Evolutionary conservation across 1,284 basidiomycete species (phyloP).

Genomic region (Tylopilus orsonianus): DNA sequence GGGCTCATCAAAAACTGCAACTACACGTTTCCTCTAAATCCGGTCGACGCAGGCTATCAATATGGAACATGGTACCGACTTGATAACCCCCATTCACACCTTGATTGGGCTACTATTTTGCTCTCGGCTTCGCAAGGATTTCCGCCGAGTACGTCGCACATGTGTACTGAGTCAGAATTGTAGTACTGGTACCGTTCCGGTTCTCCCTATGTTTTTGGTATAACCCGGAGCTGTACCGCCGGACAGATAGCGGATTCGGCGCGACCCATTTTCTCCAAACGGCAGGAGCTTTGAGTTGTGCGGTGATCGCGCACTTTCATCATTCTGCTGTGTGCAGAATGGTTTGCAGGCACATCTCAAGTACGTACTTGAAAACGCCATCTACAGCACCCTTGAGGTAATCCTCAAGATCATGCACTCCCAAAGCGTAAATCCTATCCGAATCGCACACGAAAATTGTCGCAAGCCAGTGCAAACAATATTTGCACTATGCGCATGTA

Average conservation of each 20-base stretch:
- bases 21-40: not conserved
- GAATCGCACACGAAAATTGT: not conserved
- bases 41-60: not conserved
- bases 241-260: not conserved
- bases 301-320: not conserved
- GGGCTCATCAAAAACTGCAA: not conserved
- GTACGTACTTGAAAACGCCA: not conserved
- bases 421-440: not conserved
- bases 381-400: not conserved
- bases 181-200: not conserved
- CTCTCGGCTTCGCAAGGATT: not conserved
- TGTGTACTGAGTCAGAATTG: not conserved
- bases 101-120: not conserved
- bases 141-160: not conserved
- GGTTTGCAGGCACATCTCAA: not conserved
- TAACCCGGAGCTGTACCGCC: not conserved
- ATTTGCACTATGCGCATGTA: not conserved
- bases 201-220: not conserved
- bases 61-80: not conserved
- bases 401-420: not conserved
- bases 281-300: not conserved
- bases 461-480: not conserved
- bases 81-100: not conserved
- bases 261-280: not conserved
- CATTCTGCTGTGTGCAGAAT: not conserved